These are phyloP conservation scores for Leccinum subtestaceum DNA, from an alignment of 768 basidiomycete genomes.

Conservation along the genomic window DNA sequence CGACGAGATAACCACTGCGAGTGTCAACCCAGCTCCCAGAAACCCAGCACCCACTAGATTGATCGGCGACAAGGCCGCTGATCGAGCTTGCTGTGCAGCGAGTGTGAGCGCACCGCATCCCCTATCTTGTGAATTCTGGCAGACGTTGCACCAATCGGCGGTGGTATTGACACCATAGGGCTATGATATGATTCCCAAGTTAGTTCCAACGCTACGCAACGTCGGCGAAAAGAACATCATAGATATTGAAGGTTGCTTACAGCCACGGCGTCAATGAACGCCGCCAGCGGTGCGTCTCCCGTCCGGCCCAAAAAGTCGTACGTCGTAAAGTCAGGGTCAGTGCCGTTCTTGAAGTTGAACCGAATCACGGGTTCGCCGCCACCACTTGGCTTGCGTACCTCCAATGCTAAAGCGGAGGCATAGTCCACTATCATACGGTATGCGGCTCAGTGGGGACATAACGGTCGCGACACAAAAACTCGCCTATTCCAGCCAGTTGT, in stretches of 20 bases:
- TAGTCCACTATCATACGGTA: constrained; percentile 49
- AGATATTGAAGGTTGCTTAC: constrained; percentile 22
- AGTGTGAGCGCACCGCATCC: constrained; percentile 51
- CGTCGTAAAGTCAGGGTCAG: constrained; percentile 41
- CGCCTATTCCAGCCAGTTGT: constrained; percentile 59
- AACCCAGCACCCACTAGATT: constrained; percentile 63
- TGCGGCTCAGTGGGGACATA: not conserved
- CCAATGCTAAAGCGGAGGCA: constrained; percentile 54
- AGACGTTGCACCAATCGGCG: constrained; percentile 56
- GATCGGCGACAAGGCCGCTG: constrained; percentile 39
- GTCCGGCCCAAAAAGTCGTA: constrained; percentile 46
- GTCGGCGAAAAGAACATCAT: not conserved
- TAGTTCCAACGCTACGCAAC: not conserved
- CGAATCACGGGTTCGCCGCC: constrained; percentile 52
- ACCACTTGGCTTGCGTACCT: constrained; percentile 49
- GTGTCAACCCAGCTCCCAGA: constrained; percentile 57
- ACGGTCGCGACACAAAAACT: not conserved
- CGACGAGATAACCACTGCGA: constrained; percentile 40
- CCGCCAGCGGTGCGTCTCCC: constrained; percentile 53
- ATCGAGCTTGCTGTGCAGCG: constrained; percentile 24
- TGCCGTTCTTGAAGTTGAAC: constrained; percentile 72
- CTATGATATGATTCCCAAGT: constrained; percentile 28
- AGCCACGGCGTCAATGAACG: constrained; percentile 43
- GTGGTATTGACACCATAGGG: constrained; percentile 50
- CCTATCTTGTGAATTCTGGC: constrained; percentile 53